A percentile compares a stretch with the other conserved stretches of the same genome.
phyloP scores from a whole-genome alignment of 2,329 filamentous ascomycete genomes.

The Penicillium verrucosum region DNA sequence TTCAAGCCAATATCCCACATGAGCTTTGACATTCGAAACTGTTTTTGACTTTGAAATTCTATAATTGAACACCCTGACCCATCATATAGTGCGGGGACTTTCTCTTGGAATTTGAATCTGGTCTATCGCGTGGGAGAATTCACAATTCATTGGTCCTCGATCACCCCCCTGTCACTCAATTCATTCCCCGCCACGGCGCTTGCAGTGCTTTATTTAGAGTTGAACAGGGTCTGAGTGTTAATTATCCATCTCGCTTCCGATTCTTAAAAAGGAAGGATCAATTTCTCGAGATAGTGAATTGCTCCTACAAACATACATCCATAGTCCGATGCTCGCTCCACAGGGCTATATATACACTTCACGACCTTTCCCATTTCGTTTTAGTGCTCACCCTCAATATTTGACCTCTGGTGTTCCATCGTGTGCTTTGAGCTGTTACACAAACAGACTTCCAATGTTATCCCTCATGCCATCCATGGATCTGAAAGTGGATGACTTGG shows the following conservation, averaged over 20 bases:
- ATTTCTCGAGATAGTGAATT: background rate
- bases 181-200: slow-evolving; percentile 23
- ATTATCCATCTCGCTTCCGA: background rate
- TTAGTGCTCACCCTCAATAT: background rate
- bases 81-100: background rate
- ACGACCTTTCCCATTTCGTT: background rate
- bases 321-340: background rate
- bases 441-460: background rate
- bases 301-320: no score
- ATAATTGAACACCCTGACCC: background rate
- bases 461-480: background rate
- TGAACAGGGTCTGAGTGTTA: slow-evolving; percentile 3
- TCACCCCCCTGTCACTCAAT: background rate
- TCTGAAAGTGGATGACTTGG: background rate
- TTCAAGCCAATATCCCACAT: background rate
- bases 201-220: slow-evolving; percentile 20
- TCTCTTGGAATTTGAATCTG: background rate
- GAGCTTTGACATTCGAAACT: background rate
- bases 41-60: background rate
- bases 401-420: background rate
- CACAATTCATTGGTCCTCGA: background rate
- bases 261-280: background rate
- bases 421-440: background rate
- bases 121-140: slow-evolving; percentile 6
- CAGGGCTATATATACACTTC: background rate